Percentiles rank a stretch among this genome's conserved stretches.
Evolutionary conservation across 305 asterid species (phyloP).

Genomic region (Solanum hybrid): DNA sequence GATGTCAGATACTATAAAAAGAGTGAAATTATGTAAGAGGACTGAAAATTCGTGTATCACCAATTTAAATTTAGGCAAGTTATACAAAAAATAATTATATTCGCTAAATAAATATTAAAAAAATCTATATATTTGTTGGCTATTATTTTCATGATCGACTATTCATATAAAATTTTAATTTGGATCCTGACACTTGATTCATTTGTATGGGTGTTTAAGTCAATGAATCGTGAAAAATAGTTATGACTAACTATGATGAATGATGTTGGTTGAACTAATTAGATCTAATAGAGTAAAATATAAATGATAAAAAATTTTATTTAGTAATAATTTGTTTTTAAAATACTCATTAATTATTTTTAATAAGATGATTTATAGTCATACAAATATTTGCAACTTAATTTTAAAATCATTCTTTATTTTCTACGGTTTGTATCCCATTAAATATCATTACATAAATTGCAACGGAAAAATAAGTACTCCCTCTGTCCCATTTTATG

Average conservation of each 20-base stretch:
- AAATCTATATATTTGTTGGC: background rate
- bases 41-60: background rate
- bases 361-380: background rate
- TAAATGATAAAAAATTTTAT: background rate
- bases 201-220: background rate
- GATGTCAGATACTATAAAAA: background rate
- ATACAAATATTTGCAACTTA: background rate
- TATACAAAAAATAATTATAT: background rate
- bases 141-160: background rate
- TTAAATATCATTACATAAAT: background rate
- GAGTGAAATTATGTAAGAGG: background rate
- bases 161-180: background rate
- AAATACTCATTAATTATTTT: background rate
- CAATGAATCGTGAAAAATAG: background rate
- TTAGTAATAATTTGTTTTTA: background rate
- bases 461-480: background rate
- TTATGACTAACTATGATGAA: background rate
- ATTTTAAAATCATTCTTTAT: background rate
- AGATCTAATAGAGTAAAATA: background rate
- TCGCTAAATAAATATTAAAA: background rate
- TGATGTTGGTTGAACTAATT: background rate
- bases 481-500: no score
- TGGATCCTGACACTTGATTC: background rate
- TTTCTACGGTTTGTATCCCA: background rate
- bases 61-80: background rate